Evolutionary conservation across 257 asterid species (phyloP), one percentile per base, ranked within the genome.

Genomic region (Osmanthus fragrans): DNA sequence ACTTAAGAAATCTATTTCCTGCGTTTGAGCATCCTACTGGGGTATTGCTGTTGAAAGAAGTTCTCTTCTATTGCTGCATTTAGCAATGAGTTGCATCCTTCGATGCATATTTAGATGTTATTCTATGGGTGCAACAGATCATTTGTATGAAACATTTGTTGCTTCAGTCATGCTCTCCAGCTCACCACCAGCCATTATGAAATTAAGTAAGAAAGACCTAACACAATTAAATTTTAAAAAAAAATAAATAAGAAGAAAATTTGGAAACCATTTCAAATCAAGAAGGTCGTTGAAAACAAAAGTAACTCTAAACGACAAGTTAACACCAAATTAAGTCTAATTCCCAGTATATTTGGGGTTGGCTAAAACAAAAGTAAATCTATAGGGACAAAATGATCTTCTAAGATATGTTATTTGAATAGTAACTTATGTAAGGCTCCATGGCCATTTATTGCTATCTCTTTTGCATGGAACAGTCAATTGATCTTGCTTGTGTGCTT

Each of bases 51-150:
- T 56, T 56, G 12, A 58, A 58, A 54, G 56, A 58, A 51, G 23
- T 58, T n/a, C 30, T 58, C 15, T 58, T 23, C 15, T 58, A 58
- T 58, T 19, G 4, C 66, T 7, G 66, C 66, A 58, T 8, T 58
- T 58, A 58, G 66, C 66, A 58, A 58, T 58, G 66, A 58, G 30
- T 58, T 58, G 56, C 27, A n/a, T 58, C 27, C 65, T 56, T 56
- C 15, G 4, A 6, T n/a, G 29, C 16, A 58, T n/a, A n/a, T 21
- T 58, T 58, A 58, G 29, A 58, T 1, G 10, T 21, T 58, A 7
- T 7, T 58, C 66, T 58, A 19, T n/a, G 27, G n/a, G n/a, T 47
- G 19, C 56, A 7, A 47, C 56, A 1, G 54, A 45, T 47, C 7
- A 47, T 47, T 47, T 47, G 56, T 47, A 15, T 47, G 54, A 45